Evolutionary conservation across 768 basidiomycete species (phyloP).

Genomic region (Leccinum disarticulatum): DNA sequence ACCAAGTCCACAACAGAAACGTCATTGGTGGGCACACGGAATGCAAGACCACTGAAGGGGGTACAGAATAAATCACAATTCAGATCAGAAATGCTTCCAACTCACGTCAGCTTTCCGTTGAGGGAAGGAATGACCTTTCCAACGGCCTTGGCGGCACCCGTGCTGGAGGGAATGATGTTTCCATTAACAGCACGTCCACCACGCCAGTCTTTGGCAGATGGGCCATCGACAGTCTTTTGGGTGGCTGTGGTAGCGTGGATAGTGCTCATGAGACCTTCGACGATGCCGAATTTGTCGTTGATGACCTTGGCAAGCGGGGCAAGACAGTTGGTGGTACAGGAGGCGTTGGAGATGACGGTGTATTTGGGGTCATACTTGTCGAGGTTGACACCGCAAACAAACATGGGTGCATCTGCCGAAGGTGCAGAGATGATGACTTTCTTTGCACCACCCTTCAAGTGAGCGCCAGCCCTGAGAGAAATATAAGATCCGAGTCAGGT

Average conservation of each 20-base stretch:
- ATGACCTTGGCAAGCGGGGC: slow-evolving; percentile 99
- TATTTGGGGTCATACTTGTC: slow-evolving; percentile 87
- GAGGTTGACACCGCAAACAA: slow-evolving; percentile 93
- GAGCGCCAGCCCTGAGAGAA: slow-evolving; percentile 69
- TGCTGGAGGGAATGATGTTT: slow-evolving; percentile 99
- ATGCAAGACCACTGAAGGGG: slow-evolving; percentile 72
- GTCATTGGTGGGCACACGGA: slow-evolving; percentile 96
- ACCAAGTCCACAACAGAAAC: slow-evolving; percentile 99
- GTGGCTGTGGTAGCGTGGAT: slow-evolving; percentile 97
- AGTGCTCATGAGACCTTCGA: slow-evolving; percentile 98
- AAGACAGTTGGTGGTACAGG: slow-evolving; percentile 99
- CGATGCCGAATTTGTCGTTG: slow-evolving; percentile 94
- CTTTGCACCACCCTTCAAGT: slow-evolving; percentile 98
- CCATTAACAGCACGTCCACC: slow-evolving; percentile 93
- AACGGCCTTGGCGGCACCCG: slow-evolving; percentile 98
- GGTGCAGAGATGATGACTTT: slow-evolving; percentile 99
- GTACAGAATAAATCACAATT: slow-evolving; percentile 1
- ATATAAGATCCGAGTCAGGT: slow-evolving; percentile 3
- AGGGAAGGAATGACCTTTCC: slow-evolving; percentile 96
- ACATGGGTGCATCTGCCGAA: slow-evolving; percentile 96
- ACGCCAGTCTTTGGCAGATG: slow-evolving; percentile 95
- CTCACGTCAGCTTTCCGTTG: slow-evolving; percentile 97
- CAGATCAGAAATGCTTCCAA: slow-evolving; percentile 4
- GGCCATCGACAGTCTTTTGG: slow-evolving; percentile 93
- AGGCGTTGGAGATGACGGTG: slow-evolving; percentile 96